Conservation (phyloP, 2,329 filamentous ascomycete species). For the Aureobasidium musti region DNA sequence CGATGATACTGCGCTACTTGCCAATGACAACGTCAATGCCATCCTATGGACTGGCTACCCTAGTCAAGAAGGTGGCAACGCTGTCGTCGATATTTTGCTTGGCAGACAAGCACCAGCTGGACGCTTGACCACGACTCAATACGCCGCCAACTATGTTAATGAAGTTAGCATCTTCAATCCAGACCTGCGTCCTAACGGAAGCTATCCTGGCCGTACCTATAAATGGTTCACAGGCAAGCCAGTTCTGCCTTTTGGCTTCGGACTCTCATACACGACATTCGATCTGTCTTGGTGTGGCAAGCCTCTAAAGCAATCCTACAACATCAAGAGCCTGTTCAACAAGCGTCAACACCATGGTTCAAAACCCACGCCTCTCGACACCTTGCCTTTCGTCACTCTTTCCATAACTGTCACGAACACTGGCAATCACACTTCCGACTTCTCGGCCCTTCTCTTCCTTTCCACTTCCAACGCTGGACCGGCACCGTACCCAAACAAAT, state of each 20-base stretch:
- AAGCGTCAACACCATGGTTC: slow-evolving; percentile 36
- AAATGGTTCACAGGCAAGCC: slow-evolving; percentile 57
- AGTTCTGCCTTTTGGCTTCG: slow-evolving; percentile 57
- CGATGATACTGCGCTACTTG: slow-evolving; percentile 54
- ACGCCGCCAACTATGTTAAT: slow-evolving; percentile 55
- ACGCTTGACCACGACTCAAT: slow-evolving; percentile 58
- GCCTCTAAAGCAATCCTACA: slow-evolving; percentile 35
- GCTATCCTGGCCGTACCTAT: slow-evolving; percentile 59
- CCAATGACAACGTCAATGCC: slow-evolving; percentile 52
- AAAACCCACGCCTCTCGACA: slow-evolving; percentile 37
- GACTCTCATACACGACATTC: slow-evolving; percentile 62
- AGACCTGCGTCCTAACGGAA: slow-evolving; percentile 52
- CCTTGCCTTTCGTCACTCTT: slow-evolving; percentile 45
- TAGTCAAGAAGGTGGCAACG: slow-evolving; percentile 60
- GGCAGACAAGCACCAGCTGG: slow-evolving; percentile 56
- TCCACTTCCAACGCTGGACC: slow-evolving; percentile 52
- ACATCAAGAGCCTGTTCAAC: slow-evolving; percentile 43
- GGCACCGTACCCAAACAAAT: slow-evolving; percentile 55
- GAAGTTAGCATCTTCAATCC: slow-evolving; percentile 59
- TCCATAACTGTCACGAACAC: slow-evolving; percentile 49
- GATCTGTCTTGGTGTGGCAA: slow-evolving; percentile 36
- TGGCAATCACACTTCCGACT: slow-evolving; percentile 54
- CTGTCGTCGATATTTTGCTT: slow-evolving; percentile 57
- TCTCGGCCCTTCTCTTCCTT: slow-evolving; percentile 55
- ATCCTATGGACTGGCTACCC: slow-evolving; percentile 62